Conservation (phyloP, 139 green algal species). For the Auxenochlorella protothecoides region DNA sequence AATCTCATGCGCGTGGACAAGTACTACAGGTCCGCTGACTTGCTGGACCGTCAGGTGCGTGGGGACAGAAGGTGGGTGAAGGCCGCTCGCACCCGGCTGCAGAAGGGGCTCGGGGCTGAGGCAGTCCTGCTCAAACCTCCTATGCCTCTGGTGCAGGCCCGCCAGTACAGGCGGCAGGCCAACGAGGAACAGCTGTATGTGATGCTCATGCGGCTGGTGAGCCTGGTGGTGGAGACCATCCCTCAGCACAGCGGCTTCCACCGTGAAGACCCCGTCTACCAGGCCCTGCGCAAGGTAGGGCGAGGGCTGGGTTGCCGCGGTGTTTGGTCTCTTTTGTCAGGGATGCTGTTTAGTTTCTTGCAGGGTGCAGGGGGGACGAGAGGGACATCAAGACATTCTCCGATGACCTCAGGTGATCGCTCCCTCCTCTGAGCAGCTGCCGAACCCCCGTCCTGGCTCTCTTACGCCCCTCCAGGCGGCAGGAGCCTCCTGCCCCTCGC, state of each 20-base stretch:
- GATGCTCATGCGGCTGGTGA: constrained; percentile 66
- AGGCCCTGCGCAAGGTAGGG: constrained; percentile 11
- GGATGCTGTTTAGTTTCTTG: no score
- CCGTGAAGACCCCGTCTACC: constrained; percentile 20
- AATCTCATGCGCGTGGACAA: constrained; percentile 32
- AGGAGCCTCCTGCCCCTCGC: no score
- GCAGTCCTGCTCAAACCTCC: background rate
- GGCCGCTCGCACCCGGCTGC: background rate
- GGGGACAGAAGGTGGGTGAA: background rate
- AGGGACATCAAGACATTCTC: background rate
- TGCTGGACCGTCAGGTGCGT: constrained; percentile 50
- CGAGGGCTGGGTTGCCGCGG: no score
- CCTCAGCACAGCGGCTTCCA: constrained; percentile 47
- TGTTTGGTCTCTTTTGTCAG: no score
- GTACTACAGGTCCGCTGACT: constrained; percentile 45
- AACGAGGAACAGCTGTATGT: constrained; percentile 71
- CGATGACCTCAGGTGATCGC: background rate
- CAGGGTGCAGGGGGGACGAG: no score
- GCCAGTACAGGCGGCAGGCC: constrained; percentile 33
- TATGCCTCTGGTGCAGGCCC: constrained; percentile 33
- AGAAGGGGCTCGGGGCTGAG: background rate
- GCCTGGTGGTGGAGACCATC: constrained; percentile 68
- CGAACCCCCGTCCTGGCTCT: no score
- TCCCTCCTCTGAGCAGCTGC: no score
- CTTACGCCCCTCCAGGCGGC: no score